Base-by-base conservation (phyloP, 2,329 filamentous ascomycete genomes). In the Aspergillus sp. region DNA sequence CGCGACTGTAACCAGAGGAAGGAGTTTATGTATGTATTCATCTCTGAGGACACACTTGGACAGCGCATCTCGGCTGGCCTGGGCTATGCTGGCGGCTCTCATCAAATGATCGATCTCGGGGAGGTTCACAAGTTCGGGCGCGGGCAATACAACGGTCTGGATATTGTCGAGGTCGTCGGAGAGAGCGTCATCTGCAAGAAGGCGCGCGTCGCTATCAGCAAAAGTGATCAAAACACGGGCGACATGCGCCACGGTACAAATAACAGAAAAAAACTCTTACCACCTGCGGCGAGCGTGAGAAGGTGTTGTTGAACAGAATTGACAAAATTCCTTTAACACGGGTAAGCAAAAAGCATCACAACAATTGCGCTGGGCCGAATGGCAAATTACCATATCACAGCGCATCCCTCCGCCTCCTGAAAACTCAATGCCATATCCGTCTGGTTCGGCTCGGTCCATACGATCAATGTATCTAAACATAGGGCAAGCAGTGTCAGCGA, bases 401-500 rank as follows among this genome's bases (percentile, higher is more conserved):
- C 86, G 76, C 95, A 99, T 46, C 93, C 95, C 66, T 98, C 95
- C 2, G 93, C 89, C 78, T 99, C 95, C 75, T 99, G 95, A 70
- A 99, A 99, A 73, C 93, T 97, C 62, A 99, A 84, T 44, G 95
- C 95, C 95, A 99, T 98, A 73, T 99, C 95, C 56, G 93, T 87
- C 58, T 90, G 90, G 77, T 88, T 95, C 59, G 87, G 85, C 73
- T 98, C 95, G 40, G 93, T 97, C 95, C 95, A 99, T 60, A 99
- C 93, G 62, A 99, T 98, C 60, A 99, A 85, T 3, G 95, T 99
- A 75, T 98, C 93, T 96, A 75, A 55, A 64, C 49, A 60, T 61
- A 54, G 60, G 62, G 70, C 62, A 63, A 61, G 63, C 60, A 64
- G 56, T 47, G 57, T 72, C 60, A 66, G 65, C 58, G 48, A 59